Evolutionary conservation across 1,284 basidiomycete genomes (phyloP), one percentile per base, ranked within the genome.

Genomic region (Malassezia japonica): DNA sequence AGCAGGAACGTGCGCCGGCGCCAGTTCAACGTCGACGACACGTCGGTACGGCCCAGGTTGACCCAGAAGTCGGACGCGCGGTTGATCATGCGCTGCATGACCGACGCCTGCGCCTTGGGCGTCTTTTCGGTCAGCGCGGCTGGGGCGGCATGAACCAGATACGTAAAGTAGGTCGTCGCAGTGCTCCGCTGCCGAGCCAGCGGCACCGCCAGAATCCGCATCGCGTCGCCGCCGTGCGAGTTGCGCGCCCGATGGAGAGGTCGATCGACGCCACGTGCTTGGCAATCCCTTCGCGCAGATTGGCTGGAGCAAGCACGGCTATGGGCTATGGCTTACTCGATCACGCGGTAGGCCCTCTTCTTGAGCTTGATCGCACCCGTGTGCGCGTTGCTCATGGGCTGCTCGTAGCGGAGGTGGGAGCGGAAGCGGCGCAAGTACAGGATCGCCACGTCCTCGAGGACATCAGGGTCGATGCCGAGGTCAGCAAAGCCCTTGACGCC

Each of bases 401-500:
- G 60, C 56, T 76, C 74, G 50, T 74, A 78, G 56, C 70, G 60
- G 42, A 65, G 53, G 38, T 85, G 81, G 59, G 83, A 82, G 66
- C 92, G 82, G 78, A 87, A 95, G 72, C 87, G 80, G 74, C 91
- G 81, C 62, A 98, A 78, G 76, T 92, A 94, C 59, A 83, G 82
- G 75, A 95, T 86, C 13, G 90, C 91, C 57, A 86, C 82, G 57
- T 86, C 82, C 77, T 96, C 92, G 56, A 98, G 80, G 65, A 83
- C 82, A 59, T 86, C 82, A 29, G 92, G 91, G 40, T 79, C 78
- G 48, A 80, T 79, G 46, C 74, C 74, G 37, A 80, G 67, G 48
- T 80, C 78, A 5, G 74, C 74, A 65, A 76, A 80, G 51, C 74
- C 72, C 72, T 78, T 77, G 49, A 51, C 85, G 76, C 50, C 64